Base-by-base conservation (phyloP, 2,329 filamentous ascomycete species). In the Zelopaecilomyces penicillatus region DNA sequence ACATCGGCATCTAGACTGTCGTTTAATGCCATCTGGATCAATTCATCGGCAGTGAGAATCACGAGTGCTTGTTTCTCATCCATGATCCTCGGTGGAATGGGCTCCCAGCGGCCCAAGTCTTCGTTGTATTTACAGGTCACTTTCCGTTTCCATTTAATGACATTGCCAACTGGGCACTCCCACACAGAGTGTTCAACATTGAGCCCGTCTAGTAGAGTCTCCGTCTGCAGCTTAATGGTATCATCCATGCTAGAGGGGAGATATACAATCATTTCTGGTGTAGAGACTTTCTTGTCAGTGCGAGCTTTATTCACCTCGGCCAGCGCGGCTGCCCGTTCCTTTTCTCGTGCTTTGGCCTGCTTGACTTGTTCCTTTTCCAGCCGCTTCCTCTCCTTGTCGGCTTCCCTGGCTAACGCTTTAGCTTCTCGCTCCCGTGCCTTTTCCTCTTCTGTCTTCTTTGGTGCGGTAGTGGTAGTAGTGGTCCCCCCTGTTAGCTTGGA, bases 231-330 rank as follows among this genome's bases (percentile, higher is more conserved):
- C 27, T 58, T 66, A 27, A 73, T 57, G 0, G 63, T 66, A 0
- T 70, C 60, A 26, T 74, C 63, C 1, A 91, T 64, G 2, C 71
- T 73, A 0, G 65, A 63, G 0, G 85, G 76, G 27, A 91, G 66
- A 53, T 87, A 78, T 2, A 88, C 72, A 41, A 91, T 82, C 85
- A 93, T 91, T 60, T 93, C 85, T 0, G 75, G 75, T 0, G 80
- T 77, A 0, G 85, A 84, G 0, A 81, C 67, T 53, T 86, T 87
- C 65, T 87, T 88, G 64, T 88, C 81, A 0, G 78, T 80, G 42
- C 80, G 79, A 7, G 82, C 65, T 55, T 83, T 87, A 63, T 91
- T 91, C 36, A 81, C 84, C 50, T 86, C 80, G 3, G 79, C 78
- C 26, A 90, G 65, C 6, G 86, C 83, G 5, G 78, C 76, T 8